These are phyloP conservation scores for Nicotiana paniculata DNA, from an alignment of 257 asterid species.

Conservation along the genomic window DNA sequence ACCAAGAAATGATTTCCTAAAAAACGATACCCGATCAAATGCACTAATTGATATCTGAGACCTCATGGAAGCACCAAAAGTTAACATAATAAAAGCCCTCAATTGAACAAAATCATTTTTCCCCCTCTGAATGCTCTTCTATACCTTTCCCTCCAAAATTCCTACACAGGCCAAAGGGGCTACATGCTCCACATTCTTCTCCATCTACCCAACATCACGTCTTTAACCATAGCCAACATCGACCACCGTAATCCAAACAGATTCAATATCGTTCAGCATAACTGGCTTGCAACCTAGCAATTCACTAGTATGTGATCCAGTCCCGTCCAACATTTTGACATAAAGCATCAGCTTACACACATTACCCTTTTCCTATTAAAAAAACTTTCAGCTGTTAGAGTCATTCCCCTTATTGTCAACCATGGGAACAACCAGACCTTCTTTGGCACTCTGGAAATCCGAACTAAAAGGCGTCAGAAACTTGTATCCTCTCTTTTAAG, in stretches of 20 bases:
- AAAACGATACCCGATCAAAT: background rate
- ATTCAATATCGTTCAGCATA: background rate
- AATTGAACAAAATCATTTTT: background rate
- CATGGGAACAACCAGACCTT: background rate
- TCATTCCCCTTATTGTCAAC: background rate
- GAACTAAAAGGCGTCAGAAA: background rate
- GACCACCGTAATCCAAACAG: background rate
- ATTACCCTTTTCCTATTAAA: background rate
- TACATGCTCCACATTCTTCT: background rate
- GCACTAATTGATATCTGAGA: background rate
- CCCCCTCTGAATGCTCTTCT: background rate
- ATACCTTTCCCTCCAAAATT: background rate
- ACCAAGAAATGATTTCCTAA: background rate
- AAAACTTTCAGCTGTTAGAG: background rate
- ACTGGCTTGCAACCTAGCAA: background rate
- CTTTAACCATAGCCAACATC: background rate
- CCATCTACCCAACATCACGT: background rate
- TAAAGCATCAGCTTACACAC: background rate
- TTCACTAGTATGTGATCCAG: background rate
- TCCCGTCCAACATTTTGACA: background rate
- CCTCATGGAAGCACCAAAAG: background rate
- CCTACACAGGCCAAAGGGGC: background rate
- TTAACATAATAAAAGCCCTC: background rate
- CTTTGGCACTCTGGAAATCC: background rate
- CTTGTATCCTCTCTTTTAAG: background rate